Evolutionary conservation across 2,329 filamentous ascomycete genomes (phyloP).

Genomic region (Tolypocladium inflatum): DNA sequence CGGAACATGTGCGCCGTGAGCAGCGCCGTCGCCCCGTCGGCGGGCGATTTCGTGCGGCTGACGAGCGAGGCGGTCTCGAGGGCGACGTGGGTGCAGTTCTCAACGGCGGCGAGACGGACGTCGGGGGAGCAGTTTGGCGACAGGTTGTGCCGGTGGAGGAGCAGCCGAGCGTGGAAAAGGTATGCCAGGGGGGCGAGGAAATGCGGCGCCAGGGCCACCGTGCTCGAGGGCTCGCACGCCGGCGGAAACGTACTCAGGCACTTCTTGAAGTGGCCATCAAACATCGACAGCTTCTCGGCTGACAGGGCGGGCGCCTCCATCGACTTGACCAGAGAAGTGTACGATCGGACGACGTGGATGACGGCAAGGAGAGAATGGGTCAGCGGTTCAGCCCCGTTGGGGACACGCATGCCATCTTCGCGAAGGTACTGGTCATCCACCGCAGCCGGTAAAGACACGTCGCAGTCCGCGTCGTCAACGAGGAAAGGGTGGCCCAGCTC

Average conservation of each 20-base stretch:
- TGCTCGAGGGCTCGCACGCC: constrained; percentile 58
- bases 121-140: constrained; percentile 58
- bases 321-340: constrained; percentile 62
- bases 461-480: constrained; percentile 83
- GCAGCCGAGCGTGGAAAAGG: constrained; percentile 72
- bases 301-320: constrained; percentile 60
- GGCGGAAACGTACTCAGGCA: constrained; percentile 70
- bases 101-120: constrained; percentile 61
- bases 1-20: constrained; percentile 82
- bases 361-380: constrained; percentile 68
- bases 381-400: constrained; percentile 42
- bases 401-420: constrained; percentile 43
- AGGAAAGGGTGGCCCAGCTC: constrained; percentile 73
- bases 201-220: constrained; percentile 60
- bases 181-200: constrained; percentile 67
- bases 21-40: constrained; percentile 61
- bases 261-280: constrained; percentile 70
- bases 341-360: constrained; percentile 72
- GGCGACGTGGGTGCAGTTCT: constrained; percentile 65
- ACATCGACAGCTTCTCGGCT: constrained; percentile 58
- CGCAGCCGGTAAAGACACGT: constrained; percentile 68
- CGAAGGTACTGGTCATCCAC: constrained; percentile 73
- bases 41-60: constrained; percentile 53
- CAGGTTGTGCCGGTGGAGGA: constrained; percentile 84
- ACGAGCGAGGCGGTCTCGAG: constrained; percentile 73